Base-by-base conservation (phyloP, 768 basidiomycete genomes). In the Russula brevipes region DNA sequence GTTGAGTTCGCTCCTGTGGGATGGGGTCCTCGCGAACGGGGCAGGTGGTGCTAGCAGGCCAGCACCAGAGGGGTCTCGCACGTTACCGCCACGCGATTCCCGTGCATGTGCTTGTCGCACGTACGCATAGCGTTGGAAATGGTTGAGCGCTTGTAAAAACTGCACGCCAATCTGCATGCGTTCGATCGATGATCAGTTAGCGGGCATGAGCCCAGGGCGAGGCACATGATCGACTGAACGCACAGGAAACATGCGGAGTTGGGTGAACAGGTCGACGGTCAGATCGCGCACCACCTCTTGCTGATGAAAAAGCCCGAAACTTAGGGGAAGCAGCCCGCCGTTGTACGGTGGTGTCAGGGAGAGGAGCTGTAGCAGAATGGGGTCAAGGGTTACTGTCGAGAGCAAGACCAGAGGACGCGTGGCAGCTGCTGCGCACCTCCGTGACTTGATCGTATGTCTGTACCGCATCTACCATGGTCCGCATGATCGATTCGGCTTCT, bases 271-370 rank as follows among this genome's bases (percentile, higher is more conserved):
- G 61, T 93, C 89, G 38, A 98, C 83, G 0, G 92, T 89, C 16
- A 83, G 79, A 36, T 92, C 88, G 30, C 92, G 84, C 39, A 94
- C 83, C 7, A 77, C 69, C 67, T 92, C 85, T 54, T 83, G 81
- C 59, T 91, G 91, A 75, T 98, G 96, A 76, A 98, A 97, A 6
- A 98, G 77, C 10, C 91, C 89, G 72, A 97, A 94, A 39, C 88
- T 87, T 42, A 98, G 78, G 31, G 93, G 89, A 24, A 92, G 75
- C 16, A 98, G 79, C 2, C 97, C 96, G 41, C 92, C 91, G 5
- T 79, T 79, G 67, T 92, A 87, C 1, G 87, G 84, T 11, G 90
- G 85, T 38, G 90, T 74, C 55, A 82, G 79, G 1, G 94, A 82
- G 35, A 98, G 78, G n/a, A 98, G 78, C 96, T 98, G 69, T 38